Conservation (phyloP, 1,139 yeast species). For the Suhomyces taliae region DNA sequence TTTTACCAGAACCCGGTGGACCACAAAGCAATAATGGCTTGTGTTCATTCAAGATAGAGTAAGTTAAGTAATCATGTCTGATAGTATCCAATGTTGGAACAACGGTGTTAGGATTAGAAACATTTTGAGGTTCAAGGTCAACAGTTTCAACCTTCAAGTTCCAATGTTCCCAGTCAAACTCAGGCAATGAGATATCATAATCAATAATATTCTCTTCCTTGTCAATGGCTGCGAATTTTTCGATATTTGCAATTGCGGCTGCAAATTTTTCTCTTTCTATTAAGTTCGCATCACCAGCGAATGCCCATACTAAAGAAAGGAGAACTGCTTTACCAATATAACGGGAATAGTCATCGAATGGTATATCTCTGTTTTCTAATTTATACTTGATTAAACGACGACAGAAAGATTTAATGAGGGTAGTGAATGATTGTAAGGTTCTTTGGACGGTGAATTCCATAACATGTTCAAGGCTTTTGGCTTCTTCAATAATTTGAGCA, state of each 20-base stretch:
- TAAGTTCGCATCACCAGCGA: constrained; percentile 58
- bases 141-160: constrained; percentile 40
- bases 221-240: constrained; percentile 16
- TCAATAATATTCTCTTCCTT: constrained; percentile 31
- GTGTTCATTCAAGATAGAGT: constrained; percentile 56
- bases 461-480: constrained; percentile 42
- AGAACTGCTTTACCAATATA: constrained; percentile 42
- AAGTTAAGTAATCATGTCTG: constrained; percentile 63
- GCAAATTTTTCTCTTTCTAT: constrained; percentile 45
- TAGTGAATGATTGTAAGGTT: constrained; percentile 37
- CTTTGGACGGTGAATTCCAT: constrained; percentile 51
- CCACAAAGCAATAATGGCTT: constrained; percentile 79
- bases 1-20: constrained; percentile 97
- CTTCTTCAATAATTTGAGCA: constrained; percentile 11
- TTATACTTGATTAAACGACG: constrained; percentile 18
- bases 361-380: constrained; percentile 13
- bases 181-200: constrained; percentile 47
- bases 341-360: constrained; percentile 21
- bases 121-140: constrained; percentile 63
- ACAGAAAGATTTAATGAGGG: constrained; percentile 27
- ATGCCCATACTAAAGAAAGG: constrained; percentile 63
- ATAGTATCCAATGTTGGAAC: constrained; percentile 81
- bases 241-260: constrained; percentile 22
- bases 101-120: constrained; percentile 61
- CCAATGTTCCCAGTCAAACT: constrained; percentile 53